Evolutionary conservation across 2,329 filamentous ascomycete genomes (phyloP).

Genomic region (Leptographium procerum): DNA sequence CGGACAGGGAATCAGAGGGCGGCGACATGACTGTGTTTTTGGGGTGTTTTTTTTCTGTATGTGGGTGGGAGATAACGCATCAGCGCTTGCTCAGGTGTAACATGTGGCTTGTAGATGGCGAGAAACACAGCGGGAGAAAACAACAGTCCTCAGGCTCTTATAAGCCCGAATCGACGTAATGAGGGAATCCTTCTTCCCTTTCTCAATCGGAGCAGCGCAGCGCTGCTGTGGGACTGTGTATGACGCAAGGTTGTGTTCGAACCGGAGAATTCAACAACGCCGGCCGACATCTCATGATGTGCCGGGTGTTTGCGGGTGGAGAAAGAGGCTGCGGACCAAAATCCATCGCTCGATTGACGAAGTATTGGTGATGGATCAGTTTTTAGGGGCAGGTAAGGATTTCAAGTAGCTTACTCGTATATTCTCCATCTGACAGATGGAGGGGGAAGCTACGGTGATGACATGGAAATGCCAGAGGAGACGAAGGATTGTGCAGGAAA

Average conservation of each 20-base stretch:
- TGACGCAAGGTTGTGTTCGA: not conserved
- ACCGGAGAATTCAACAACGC: not conserved
- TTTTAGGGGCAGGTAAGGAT: not conserved
- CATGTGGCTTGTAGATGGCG: too few relatives aligned
- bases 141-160: too few relatives aligned
- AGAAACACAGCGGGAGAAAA: too few relatives aligned
- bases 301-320: not conserved
- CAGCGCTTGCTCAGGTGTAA: too few relatives aligned
- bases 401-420: too few relatives aligned
- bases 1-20: not conserved
- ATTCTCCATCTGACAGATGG: too few relatives aligned
- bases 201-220: too few relatives aligned
- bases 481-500: not conserved
- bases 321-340: not conserved
- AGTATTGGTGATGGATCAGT: not conserved
- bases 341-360: not conserved
- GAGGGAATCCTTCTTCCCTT: too few relatives aligned
- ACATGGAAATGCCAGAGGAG: not conserved
- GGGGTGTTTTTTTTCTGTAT: not conserved
- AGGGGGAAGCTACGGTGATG: too few relatives aligned
- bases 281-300: conserved; percentile 15
- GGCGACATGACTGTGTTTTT: not conserved
- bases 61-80: too few relatives aligned
- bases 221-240: too few relatives aligned
- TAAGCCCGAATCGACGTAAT: too few relatives aligned